A percentile compares a stretch with the other conserved stretches of the same genome.
phyloP scores from a whole-genome alignment of 2,329 filamentous ascomycete species.

The Didymella keratinophila region DNA sequence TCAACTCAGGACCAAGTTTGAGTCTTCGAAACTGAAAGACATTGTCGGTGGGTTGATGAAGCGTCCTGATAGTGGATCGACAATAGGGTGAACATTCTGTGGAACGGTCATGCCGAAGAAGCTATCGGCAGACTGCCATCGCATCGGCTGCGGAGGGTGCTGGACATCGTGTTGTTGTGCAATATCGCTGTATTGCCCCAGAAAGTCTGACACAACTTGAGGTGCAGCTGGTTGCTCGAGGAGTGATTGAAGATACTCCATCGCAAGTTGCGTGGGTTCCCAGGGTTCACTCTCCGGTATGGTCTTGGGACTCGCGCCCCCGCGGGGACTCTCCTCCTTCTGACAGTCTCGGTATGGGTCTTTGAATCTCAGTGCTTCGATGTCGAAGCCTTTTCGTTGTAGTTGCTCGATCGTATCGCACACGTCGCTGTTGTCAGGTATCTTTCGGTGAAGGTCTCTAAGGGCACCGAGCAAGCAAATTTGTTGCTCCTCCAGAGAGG shows the following conservation, averaged over 20 bases:
- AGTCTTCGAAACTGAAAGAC: not conserved
- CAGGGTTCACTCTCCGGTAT: not conserved
- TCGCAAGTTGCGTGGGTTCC: not conserved
- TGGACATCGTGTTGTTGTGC: not conserved
- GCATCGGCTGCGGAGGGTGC: not conserved
- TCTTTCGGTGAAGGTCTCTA: not conserved
- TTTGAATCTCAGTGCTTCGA: not conserved
- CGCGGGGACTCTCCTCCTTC: not conserved
- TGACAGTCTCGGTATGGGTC: not conserved
- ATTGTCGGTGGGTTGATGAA: not conserved
- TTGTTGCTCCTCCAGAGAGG: not conserved
- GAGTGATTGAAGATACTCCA: not conserved
- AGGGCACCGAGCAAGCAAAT: not conserved
- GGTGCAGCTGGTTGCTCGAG: not conserved
- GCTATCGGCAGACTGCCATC: not conserved
- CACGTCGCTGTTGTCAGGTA: not conserved
- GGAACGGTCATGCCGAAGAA: not conserved
- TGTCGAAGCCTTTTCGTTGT: not conserved
- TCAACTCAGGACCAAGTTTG: not conserved
- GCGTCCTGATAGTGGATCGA: conserved; percentile 1
- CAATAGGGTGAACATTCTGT: not conserved
- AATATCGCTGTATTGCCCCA: not conserved
- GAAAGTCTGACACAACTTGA: not conserved
- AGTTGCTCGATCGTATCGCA: not conserved
- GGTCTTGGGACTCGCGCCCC: not conserved